Evolutionary conservation across 192 early-diverging fungal species (phyloP).

Genomic region (Haplosporangium gracile): DNA sequence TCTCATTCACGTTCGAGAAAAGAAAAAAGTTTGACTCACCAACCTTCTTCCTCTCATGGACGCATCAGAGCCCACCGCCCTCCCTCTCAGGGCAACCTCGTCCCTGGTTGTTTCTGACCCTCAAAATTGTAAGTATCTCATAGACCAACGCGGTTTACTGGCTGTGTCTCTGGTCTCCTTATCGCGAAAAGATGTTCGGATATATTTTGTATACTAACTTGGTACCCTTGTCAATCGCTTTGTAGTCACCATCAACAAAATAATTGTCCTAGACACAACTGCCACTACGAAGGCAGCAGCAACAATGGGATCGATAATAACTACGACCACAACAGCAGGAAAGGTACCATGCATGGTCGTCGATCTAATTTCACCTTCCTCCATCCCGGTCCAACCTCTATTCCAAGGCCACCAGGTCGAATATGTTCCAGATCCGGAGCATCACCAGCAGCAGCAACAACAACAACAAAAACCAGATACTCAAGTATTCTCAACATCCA

Average conservation of each 20-base stretch:
- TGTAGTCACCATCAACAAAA: slow-evolving; percentile 28
- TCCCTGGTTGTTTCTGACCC: not conserved
- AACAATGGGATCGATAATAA: not conserved
- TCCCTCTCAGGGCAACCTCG: not conserved
- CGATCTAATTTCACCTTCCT: slow-evolving; percentile 15
- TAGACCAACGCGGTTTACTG: not conserved
- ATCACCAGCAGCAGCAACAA: not conserved
- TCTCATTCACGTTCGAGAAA: not conserved
- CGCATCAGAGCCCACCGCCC: not conserved
- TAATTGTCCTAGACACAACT: slow-evolving; percentile 20
- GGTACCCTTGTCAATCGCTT: not conserved
- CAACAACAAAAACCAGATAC: not conserved
- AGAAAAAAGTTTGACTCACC: not conserved
- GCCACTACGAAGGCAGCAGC: not conserved
- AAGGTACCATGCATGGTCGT: not conserved
- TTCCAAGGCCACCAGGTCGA: slow-evolving; percentile 6
- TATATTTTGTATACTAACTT: not conserved
- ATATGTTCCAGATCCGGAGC: slow-evolving; percentile 30
- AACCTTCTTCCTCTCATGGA: too few species aligned
- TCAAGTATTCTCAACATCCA: not conserved
- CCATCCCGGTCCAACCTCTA: slow-evolving; percentile 14
- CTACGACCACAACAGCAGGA: not conserved
- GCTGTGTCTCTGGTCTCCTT: not conserved
- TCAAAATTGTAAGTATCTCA: not conserved
- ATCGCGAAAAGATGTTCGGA: not conserved